Percentiles rank a stretch among this genome's conserved stretches.
These are phyloP conservation scores for Yarrowia deformans DNA, from an alignment of 805 yeast genomes.

Conservation along the genomic window DNA sequence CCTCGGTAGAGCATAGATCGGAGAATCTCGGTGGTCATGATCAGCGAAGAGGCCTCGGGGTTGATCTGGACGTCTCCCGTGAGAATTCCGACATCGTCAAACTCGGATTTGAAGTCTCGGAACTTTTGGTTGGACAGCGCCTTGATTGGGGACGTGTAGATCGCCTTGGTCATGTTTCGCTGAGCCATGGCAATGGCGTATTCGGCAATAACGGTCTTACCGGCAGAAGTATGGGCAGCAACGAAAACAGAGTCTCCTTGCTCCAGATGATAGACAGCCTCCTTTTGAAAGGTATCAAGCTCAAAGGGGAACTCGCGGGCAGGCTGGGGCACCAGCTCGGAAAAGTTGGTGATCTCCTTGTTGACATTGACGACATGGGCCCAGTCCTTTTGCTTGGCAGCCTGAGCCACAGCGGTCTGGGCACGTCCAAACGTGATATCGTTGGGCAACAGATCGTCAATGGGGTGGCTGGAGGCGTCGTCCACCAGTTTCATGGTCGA, in stretches of 20 bases:
- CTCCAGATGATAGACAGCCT: constrained; percentile 94
- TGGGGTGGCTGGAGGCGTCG: constrained; percentile 43
- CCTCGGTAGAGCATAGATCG: constrained; percentile 96
- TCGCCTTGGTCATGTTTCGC: constrained; percentile 94
- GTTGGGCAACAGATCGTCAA: constrained; percentile 60
- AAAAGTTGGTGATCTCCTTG: constrained; percentile 82
- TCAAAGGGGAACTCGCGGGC: constrained; percentile 96
- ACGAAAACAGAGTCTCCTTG: constrained; percentile 98
- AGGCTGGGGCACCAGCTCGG: constrained; percentile 88
- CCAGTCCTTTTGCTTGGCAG: constrained; percentile 67
- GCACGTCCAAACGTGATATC: constrained; percentile 59
- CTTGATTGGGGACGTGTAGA: constrained; percentile 94
- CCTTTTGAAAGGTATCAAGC: constrained; percentile 93
- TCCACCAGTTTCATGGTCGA: background rate
- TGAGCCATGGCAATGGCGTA: constrained; percentile 97
- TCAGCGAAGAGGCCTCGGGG: constrained; percentile 93
- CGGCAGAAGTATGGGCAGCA: constrained; percentile 99
- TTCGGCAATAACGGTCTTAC: constrained; percentile 98
- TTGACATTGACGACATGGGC: constrained; percentile 93
- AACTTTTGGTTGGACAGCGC: constrained; percentile 90
- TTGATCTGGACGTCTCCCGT: constrained; percentile 99
- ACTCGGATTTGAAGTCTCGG: constrained; percentile 82
- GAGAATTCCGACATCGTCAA: constrained; percentile 88
- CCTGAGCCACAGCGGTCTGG: constrained; percentile 40
- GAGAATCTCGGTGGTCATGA: constrained; percentile 97